These are phyloP conservation scores for Cajanus cajan DNA, from an alignment of 306 rosid species.

Conservation along the genomic window DNA sequence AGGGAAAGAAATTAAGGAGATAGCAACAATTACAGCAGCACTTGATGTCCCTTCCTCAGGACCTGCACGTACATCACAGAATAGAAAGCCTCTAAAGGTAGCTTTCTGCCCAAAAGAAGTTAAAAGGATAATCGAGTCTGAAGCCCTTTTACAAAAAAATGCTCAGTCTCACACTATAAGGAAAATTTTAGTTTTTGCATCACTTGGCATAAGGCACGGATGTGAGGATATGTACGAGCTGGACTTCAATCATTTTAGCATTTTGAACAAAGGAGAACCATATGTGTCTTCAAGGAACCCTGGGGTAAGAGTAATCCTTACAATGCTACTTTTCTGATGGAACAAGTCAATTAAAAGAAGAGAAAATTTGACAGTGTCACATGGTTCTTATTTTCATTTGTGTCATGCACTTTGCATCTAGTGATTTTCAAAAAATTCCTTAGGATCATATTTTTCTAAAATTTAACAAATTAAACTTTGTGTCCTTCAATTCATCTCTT, in stretches of 20 bases:
- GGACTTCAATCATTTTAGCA: constrained; percentile 75
- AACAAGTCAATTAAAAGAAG: background rate
- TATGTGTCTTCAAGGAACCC: constrained; percentile 55
- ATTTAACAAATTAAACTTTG: background rate
- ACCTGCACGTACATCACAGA: constrained; percentile 35
- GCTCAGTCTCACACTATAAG: constrained; percentile 83
- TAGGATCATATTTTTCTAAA: no score
- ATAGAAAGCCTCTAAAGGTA: constrained; percentile 60
- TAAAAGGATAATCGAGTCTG: constrained; percentile 62
- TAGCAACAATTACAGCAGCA: constrained; percentile 18
- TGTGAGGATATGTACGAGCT: constrained; percentile 83
- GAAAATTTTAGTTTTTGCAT: constrained; percentile 81
- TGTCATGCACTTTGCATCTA: background rate
- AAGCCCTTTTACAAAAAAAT: constrained; percentile 50
- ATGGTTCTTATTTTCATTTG: background rate
- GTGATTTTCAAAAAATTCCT: background rate
- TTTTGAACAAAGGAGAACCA: constrained; percentile 74
- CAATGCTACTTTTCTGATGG: background rate
- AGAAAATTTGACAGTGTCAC: background rate
- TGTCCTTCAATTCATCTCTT: background rate
- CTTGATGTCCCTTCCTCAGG: constrained; percentile 29
- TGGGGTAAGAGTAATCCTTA: constrained; percentile 62
- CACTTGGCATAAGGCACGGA: constrained; percentile 86
- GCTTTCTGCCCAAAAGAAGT: constrained; percentile 91
- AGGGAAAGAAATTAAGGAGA: constrained; percentile 34